Evolutionary conservation across 495 filamentous ascomycete species (phyloP).

Genomic region (Cercophora scortea): DNA sequence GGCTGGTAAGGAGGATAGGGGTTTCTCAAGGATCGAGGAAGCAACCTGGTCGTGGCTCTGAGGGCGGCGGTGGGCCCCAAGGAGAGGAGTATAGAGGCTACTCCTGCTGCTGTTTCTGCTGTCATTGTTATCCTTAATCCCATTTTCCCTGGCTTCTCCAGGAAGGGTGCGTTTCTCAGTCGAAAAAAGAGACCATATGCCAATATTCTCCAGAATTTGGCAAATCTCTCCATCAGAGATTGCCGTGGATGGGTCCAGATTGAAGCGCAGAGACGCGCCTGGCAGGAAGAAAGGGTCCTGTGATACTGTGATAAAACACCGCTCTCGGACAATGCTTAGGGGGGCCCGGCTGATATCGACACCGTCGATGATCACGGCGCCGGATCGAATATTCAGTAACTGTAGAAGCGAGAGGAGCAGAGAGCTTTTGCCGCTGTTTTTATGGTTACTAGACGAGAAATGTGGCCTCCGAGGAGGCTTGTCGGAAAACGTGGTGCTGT

Average conservation of each 20-base stretch:
- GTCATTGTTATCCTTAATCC: neutral
- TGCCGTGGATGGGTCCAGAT: conserved; percentile 10
- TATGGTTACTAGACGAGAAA: neutral
- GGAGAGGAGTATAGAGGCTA: neutral
- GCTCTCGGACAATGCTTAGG: conserved; percentile 16
- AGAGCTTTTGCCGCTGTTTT: conserved; percentile 31
- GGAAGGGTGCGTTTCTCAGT: no score
- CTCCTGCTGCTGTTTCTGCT: neutral
- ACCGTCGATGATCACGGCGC: conserved; percentile 26
- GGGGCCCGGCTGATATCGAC: conserved; percentile 23
- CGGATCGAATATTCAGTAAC: conserved; percentile 21
- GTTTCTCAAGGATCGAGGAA: conserved; percentile 8
- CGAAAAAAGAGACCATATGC: neutral
- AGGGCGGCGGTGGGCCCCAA: neutral
- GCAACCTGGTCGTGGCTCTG: neutral
- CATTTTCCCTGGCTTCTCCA: no score
- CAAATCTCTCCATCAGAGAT: neutral
- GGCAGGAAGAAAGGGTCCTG: conserved; percentile 35
- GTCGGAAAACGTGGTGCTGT: neutral
- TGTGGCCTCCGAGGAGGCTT: no score
- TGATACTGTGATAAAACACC: conserved; percentile 32
- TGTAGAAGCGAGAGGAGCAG: conserved; percentile 28
- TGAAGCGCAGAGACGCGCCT: conserved; percentile 18
- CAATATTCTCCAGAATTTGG: conserved; percentile 5
- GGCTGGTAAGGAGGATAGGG: conserved; percentile 11